Evolutionary conservation across 306 rosid species (phyloP).

Genomic region (Vicia villosa): DNA sequence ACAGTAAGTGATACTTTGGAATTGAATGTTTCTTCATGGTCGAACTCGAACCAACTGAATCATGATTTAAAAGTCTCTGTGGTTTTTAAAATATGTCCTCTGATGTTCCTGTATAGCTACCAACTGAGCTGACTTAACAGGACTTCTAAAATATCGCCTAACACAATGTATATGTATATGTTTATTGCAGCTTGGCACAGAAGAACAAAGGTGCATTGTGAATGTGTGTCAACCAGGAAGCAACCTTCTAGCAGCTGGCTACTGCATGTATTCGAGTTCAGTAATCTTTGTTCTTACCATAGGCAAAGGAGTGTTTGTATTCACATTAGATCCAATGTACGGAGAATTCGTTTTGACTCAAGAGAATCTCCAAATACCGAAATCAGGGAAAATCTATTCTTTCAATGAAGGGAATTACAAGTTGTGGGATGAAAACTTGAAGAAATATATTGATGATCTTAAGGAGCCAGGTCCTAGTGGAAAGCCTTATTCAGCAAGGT

Average conservation of each 20-base stretch:
- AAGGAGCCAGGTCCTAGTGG: constrained; percentile 96
- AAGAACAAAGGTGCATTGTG: constrained; percentile 71
- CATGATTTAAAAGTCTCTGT: not conserved
- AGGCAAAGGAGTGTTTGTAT: constrained; percentile 83
- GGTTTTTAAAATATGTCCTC: not conserved
- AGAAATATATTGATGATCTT: constrained; percentile 85
- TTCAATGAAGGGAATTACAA: constrained; percentile 98
- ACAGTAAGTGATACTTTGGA: constrained; percentile 50
- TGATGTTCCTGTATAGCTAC: too few relatives aligned
- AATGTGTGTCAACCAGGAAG: constrained; percentile 97
- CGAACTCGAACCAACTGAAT: not conserved
- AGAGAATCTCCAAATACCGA: constrained; percentile 76
- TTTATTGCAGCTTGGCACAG: constrained; percentile 62
- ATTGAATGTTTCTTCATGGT: not conserved
- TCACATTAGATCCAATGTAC: constrained; percentile 85
- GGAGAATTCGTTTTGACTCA: constrained; percentile 93
- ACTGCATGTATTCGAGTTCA: constrained; percentile 99
- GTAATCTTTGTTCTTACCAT: constrained; percentile 83
- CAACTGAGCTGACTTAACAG: too few relatives aligned
- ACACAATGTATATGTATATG: constrained; percentile 22
- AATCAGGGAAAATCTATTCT: constrained; percentile 83
- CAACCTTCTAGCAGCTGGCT: constrained; percentile 95
- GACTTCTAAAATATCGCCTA: not conserved
- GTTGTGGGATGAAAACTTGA: constrained; percentile 90
- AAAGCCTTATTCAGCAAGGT: constrained; percentile 93